Base-by-base conservation (phyloP, 1,284 basidiomycete genomes). In the Ustilago nuda region DNA sequence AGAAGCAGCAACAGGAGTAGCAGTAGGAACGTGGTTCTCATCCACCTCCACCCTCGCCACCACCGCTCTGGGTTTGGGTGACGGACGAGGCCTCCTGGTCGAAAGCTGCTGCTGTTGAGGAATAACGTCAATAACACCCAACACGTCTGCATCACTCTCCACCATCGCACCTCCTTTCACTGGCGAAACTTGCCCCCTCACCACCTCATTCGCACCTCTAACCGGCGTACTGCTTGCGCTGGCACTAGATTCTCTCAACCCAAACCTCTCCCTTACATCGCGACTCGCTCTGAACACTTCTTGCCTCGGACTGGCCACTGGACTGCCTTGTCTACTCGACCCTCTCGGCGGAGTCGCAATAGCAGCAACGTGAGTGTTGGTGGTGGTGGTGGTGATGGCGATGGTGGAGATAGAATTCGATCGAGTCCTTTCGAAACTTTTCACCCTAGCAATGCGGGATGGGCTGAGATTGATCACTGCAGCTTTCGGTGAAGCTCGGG, bases 211-310 rank as follows among this genome's bases (percentile, higher is more conserved):
- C 36, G 7, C 36, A 17, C 15, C 32, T 41, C 19, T 39, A 11
- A 36, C 12, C 19, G 46, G 46, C 37, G 56, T 30, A 32, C 43
- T 11, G 32, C 23, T 27, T 15, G 58, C 50, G n/a, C 36, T 36
- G 4, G 67, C 43, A 30, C 61, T 59, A 2, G 60, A 53, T 17
- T 77, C 75, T 32, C 67, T 51, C 45, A 77, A 35, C 6, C 67
- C 66, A 36, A 63, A 77, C 13, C 61, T 33, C 2, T 66, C 71
- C 9, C 67, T 37, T 1, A 77, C 52, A 41, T 36, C 59, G 41
- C 71, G 71, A 6, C 56, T 64, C 2, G 75, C 75, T 3, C 74
- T 62, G 7, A 70, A 60, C 23, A 73, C 63, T 30, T 72, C 59
- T n/a, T 52, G 54, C 32, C 56, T 56, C 13, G 53, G 36, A 46